Evolutionary conservation across 2,329 filamentous ascomycete species (phyloP).

Genomic region (Sporothrix brunneoviolacea): DNA sequence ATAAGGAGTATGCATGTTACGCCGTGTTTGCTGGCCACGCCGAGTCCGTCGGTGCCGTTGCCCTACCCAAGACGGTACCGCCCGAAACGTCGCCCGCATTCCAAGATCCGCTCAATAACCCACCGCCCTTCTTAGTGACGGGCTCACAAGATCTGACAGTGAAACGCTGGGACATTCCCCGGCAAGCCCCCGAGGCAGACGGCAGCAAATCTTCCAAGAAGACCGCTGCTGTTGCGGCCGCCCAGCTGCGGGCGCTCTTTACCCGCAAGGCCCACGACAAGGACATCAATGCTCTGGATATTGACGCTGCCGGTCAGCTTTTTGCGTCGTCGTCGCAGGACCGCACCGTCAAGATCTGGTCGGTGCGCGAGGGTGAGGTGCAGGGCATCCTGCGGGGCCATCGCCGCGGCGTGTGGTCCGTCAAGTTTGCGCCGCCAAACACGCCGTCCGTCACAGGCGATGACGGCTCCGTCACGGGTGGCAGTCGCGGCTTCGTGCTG

Average conservation of each 20-base stretch:
- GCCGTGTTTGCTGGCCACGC: conserved; percentile 76
- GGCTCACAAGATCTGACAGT: conserved; percentile 94
- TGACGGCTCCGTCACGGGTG: conserved; percentile 64
- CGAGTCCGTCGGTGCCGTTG: conserved; percentile 86
- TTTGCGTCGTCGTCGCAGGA: conserved; percentile 97
- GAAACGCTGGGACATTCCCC: conserved; percentile 83
- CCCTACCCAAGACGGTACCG: conserved; percentile 66
- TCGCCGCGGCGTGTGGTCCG: conserved; percentile 91
- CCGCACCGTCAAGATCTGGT: conserved; percentile 95
- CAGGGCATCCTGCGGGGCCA: conserved; percentile 89
- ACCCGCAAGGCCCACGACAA: conserved; percentile 97
- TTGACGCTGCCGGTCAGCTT: conserved; percentile 65
- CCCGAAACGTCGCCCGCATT: conserved; percentile 62
- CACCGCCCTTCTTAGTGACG: conserved; percentile 78
- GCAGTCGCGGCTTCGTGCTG: conserved; percentile 62
- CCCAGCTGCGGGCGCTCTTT: conserved; percentile 62
- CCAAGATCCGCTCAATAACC: conserved; percentile 67
- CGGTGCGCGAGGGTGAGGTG: conserved; percentile 79
- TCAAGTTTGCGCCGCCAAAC: conserved; percentile 76
- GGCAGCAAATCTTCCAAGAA: too few relatives aligned
- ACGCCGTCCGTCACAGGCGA: conserved; percentile 68
- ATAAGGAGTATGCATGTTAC: conserved; percentile 53
- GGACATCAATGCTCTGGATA: conserved; percentile 91
- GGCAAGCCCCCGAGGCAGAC: conserved; percentile 35
- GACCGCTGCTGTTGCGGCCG: too few relatives aligned